Evolutionary conservation across 495 filamentous ascomycete species (phyloP).

Genomic region (Hyphodiscus hymeniophilus): DNA sequence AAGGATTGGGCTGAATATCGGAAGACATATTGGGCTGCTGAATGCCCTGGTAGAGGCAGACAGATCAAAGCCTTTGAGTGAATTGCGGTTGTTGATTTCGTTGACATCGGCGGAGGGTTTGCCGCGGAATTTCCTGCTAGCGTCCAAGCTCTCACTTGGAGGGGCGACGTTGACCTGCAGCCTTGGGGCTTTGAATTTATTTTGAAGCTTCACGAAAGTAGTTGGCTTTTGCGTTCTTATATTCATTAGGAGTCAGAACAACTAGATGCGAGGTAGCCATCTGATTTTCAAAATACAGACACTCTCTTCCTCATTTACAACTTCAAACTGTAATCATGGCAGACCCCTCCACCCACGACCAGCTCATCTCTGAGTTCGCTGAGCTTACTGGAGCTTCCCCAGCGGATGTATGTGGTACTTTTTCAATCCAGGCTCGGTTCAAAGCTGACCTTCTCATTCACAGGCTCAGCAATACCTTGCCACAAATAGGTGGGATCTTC

Average conservation of each 20-base stretch:
- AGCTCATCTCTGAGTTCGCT: slow-evolving; percentile 65
- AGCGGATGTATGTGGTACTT: slow-evolving; percentile 45
- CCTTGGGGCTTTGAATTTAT: not conserved
- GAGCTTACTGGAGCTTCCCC: slow-evolving; percentile 57
- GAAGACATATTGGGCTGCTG: slow-evolving; percentile 27
- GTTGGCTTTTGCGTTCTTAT: too few relatives aligned
- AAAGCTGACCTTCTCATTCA: not conserved
- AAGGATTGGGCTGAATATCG: slow-evolving; percentile 36
- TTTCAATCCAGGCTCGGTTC: not conserved
- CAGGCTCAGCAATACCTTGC: slow-evolving; percentile 66
- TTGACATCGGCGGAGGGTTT: too few relatives aligned
- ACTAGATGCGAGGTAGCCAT: too few relatives aligned
- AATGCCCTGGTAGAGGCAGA: slow-evolving; percentile 3
- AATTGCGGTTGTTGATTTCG: not conserved
- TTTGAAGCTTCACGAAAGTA: too few relatives aligned
- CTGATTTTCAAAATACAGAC: not conserved
- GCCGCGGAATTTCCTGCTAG: too few relatives aligned
- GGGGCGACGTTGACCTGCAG: too few relatives aligned
- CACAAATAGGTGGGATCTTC: slow-evolving; percentile 61
- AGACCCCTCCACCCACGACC: slow-evolving; percentile 54
- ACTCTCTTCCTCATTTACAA: not conserved
- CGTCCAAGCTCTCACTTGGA: too few relatives aligned
- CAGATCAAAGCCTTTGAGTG: not conserved
- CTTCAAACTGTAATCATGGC: slow-evolving; percentile 32
- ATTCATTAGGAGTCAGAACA: too few relatives aligned